phyloP scores from a whole-genome alignment of 768 basidiomycete species.

The Tricholoma sp. region DNA sequence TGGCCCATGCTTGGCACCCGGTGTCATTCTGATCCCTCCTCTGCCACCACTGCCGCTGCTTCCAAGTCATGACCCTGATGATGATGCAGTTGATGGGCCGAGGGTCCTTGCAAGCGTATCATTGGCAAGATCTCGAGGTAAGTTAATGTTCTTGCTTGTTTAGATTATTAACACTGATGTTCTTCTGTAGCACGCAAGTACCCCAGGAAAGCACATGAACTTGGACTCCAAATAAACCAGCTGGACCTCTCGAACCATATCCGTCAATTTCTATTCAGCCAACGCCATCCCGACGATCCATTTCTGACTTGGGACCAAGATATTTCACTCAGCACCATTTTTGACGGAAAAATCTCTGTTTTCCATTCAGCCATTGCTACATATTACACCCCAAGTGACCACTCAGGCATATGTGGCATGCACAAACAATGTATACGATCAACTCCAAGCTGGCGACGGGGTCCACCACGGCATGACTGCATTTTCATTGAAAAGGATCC shows the following conservation, averaged over 20 bases:
- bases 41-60: neutral
- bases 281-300: slow-evolving; percentile 5
- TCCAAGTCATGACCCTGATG: neutral
- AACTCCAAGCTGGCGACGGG: neutral
- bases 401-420: slow-evolving; percentile 23
- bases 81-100: neutral
- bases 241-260: slow-evolving; percentile 8
- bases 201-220: neutral
- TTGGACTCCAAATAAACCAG: slow-evolving; percentile 1
- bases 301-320: neutral
- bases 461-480: neutral
- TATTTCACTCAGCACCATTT: neutral
- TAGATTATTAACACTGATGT: neutral
- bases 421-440: slow-evolving; percentile 8
- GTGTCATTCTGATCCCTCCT: neutral
- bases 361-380: slow-evolving; percentile 19
- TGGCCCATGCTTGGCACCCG: neutral
- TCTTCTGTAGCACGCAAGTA: neutral
- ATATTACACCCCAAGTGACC: slow-evolving; percentile 26
- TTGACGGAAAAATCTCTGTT: slow-evolving; percentile 8
- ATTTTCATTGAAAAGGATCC: neutral
- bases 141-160: neutral
- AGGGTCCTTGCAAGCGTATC: neutral
- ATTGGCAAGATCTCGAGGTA: slow-evolving; percentile 1
- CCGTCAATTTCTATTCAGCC: slow-evolving; percentile 12